Percentiles rank a stretch among this genome's conserved stretches.
Evolutionary conservation across 495 filamentous ascomycete genomes (phyloP).

Genomic region (Aspergillus sclerotiicarbonarius): DNA sequence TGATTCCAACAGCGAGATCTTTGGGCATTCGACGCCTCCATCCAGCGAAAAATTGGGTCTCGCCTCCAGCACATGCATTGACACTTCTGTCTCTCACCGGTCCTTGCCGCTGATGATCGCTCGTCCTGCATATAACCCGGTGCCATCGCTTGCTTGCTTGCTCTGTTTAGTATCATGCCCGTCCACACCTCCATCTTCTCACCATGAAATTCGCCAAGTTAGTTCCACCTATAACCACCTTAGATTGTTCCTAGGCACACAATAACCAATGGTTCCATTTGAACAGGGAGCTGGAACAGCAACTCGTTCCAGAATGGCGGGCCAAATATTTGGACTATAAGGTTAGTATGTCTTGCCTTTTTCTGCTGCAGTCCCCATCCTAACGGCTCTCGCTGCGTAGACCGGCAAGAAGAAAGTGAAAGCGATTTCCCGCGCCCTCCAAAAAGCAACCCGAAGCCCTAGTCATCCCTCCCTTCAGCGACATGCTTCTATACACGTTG

Average conservation of each 20-base stretch:
- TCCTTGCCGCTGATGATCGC: background rate
- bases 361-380: background rate
- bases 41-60: background rate
- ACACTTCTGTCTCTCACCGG: background rate
- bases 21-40: background rate
- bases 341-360: constrained; percentile 35
- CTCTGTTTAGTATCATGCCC: constrained; percentile 20
- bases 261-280: background rate
- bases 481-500: constrained; percentile 12
- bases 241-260: background rate
- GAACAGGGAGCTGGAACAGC: constrained; percentile 73
- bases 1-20: background rate
- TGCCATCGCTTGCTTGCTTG: constrained; percentile 10
- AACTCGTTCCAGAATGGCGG: constrained; percentile 89
- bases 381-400: constrained; percentile 27
- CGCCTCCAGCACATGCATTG: background rate
- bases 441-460: constrained; percentile 57
- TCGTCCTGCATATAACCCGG: constrained; percentile 3
- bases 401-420: constrained; percentile 89
- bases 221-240: constrained; percentile 22
- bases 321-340: constrained; percentile 93
- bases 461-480: constrained; percentile 34
- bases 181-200: constrained; percentile 20
- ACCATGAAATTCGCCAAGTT: constrained; percentile 66
- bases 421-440: constrained; percentile 67